Base-by-base conservation (phyloP, 2,329 filamentous ascomycete genomes). In the Cladophialophora carrionii region DNA sequence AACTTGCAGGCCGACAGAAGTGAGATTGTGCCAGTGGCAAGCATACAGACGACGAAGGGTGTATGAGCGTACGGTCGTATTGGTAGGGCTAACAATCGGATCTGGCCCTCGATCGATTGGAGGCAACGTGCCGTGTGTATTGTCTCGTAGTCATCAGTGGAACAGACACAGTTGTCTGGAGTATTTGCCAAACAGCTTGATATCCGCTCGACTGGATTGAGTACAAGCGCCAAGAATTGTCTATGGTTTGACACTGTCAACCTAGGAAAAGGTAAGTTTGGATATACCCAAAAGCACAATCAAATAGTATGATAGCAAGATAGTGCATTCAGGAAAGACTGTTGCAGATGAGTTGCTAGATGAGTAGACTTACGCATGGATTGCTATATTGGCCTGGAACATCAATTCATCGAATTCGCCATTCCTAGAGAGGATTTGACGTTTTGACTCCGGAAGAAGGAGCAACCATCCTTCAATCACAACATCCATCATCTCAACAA, bases 311-410 rank as follows among this genome's bases (percentile, higher is more conserved):
- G 26, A 32, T 2, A 53, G 9, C 5, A 9, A 51, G 48, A 51
- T 22, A 24, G 4, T 24, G 20, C 20, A 12, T 24, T 22, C 48
- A 17, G 24, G 12, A 17, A 22, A 17, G 48, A 8, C 48, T 26
- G 14, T 53, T 32, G 26, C 22, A 53, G 26, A 53, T 26, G 7
- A 55, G 26, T 12, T 17, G 51, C 24, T 12, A 12, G 20, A 51
- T 26, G 48, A 26, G 20, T 53, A 53, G 51, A 63, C 64, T 66
- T 61, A 66, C 64, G 57, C 64, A 29, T 85, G 80, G 59, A 84
- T 82, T 72, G 96, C 90, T 86, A 96, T 94, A 68, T 91, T 89
- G 0, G 91, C 92, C 75, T 96, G 91, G 78, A 96, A 96, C 77
- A 96, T 88, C 84, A 96, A 89, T 77, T 76, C 74, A 63, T 77